phyloP scores from a whole-genome alignment of 2,329 filamentous ascomycete species.

The Rosellinia necatrix region DNA sequence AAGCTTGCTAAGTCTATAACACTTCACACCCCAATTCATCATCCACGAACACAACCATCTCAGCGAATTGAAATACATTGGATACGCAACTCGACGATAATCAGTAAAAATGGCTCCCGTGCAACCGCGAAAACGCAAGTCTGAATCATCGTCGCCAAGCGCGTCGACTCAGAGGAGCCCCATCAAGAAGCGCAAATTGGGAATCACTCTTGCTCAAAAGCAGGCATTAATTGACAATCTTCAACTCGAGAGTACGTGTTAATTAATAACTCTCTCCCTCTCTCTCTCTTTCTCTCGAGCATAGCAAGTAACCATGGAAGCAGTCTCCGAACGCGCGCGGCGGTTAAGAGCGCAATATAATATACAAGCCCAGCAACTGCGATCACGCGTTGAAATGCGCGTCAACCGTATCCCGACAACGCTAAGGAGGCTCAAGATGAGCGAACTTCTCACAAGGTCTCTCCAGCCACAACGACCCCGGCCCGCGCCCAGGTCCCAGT shows the following conservation, averaged over 20 bases:
- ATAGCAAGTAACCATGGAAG: conserved; percentile 27
- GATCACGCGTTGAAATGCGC: conserved; percentile 87
- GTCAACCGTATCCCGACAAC: conserved; percentile 87
- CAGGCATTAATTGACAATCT: conserved; percentile 87
- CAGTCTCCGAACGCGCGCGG: conserved; percentile 56
- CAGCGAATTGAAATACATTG: conserved; percentile 3
- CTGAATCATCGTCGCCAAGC: conserved; percentile 42
- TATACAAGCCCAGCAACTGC: conserved; percentile 82
- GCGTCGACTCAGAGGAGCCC: conserved; percentile 57
- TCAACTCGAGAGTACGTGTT: conserved; percentile 77
- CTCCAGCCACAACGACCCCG: conserved; percentile 50
- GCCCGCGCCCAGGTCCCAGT: conserved; percentile 34
- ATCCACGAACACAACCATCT: conserved; percentile 2
- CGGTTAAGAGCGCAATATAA: conserved; percentile 88
- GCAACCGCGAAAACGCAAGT: conserved; percentile 49
- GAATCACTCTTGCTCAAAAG: conserved; percentile 74
- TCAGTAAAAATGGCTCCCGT: conserved; percentile 34
- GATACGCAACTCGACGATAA: not conserved
- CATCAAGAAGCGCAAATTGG: conserved; percentile 63
- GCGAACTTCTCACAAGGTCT: conserved; percentile 68
- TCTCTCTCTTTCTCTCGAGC: not conserved
- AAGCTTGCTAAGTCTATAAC: conserved; percentile 6
- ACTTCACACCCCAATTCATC: conserved; percentile 2
- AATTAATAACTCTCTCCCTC: not conserved
- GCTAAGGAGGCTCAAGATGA: conserved; percentile 79